Evolutionary conservation across 805 yeast species (phyloP).

Genomic region (Spathaspora arborariae): DNA sequence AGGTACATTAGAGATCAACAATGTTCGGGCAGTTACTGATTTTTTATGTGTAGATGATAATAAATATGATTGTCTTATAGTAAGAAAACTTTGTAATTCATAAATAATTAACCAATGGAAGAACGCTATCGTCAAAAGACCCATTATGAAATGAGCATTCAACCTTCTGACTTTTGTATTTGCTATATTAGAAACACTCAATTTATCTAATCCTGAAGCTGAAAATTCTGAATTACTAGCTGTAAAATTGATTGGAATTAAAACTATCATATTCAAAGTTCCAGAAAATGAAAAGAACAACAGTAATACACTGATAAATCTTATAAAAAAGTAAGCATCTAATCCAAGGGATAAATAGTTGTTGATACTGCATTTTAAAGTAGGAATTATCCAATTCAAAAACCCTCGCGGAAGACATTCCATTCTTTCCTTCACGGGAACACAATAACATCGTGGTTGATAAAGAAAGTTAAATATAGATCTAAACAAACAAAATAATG

Average conservation of each 20-base stretch:
- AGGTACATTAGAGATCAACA: constrained; percentile 49
- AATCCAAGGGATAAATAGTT: constrained; percentile 53
- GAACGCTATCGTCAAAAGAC: constrained; percentile 49
- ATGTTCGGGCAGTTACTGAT: constrained; percentile 24
- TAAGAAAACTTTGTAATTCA: constrained; percentile 53
- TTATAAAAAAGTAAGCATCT: constrained; percentile 70
- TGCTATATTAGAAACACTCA: constrained; percentile 71
- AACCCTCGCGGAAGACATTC: constrained; percentile 38
- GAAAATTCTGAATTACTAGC: constrained; percentile 28
- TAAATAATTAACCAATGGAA: constrained; percentile 53
- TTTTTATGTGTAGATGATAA: constrained; percentile 21
- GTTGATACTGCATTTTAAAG: constrained; percentile 36
- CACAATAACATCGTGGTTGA: constrained; percentile 50
- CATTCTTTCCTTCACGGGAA: constrained; percentile 36
- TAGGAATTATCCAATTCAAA: constrained; percentile 55
- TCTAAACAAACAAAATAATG: constrained; percentile 34
- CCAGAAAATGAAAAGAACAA: constrained; percentile 52
- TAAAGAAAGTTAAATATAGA: constrained; percentile 39
- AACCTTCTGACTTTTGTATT: constrained; percentile 45
- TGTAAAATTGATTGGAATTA: constrained; percentile 60
- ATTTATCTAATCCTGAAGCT: constrained; percentile 55
- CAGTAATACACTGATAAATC: constrained; percentile 54
- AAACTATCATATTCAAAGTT: constrained; percentile 49
- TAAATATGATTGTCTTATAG: constrained; percentile 44
- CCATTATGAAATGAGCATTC: constrained; percentile 60